Evolutionary conservation across 306 rosid genomes (phyloP).

Genomic region (Trifolium fragiferum): DNA sequence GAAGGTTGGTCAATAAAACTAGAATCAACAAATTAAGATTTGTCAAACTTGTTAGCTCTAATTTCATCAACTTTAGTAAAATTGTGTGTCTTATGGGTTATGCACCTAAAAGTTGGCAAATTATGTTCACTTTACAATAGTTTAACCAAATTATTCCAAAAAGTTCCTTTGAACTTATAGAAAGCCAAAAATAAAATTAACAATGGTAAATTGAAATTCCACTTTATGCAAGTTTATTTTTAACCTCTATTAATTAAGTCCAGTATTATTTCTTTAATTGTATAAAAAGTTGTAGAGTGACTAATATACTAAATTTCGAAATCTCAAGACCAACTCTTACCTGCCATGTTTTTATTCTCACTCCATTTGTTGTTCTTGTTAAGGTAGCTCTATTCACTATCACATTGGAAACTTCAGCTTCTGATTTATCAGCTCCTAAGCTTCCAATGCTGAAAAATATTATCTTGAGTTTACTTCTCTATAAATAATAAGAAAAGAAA

Average conservation of each 20-base stretch:
- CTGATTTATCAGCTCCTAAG: constrained; percentile 70
- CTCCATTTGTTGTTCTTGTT: constrained; percentile 76
- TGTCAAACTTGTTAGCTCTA: constrained; percentile 33
- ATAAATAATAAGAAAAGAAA: not conserved
- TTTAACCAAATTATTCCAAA: not conserved
- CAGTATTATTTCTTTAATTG: not conserved
- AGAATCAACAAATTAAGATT: constrained; percentile 13
- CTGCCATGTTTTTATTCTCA: constrained; percentile 96
- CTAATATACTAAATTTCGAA: constrained; percentile 4
- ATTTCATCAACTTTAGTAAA: constrained; percentile 21
- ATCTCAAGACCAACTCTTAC: constrained; percentile 47
- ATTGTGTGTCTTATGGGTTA: constrained; percentile 12
- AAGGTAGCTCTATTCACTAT: constrained; percentile 60
- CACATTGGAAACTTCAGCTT: constrained; percentile 74
- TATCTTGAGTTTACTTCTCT: not conserved
- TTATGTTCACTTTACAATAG: not conserved
- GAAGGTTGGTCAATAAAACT: constrained; percentile 30
- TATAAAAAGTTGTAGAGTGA: constrained; percentile 28
- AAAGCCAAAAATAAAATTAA: constrained; percentile 17
- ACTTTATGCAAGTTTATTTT: constrained; percentile 11
- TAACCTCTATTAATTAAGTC: not conserved
- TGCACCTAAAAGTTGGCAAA: constrained; percentile 33
- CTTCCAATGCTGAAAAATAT: constrained; percentile 74
- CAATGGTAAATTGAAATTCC: constrained; percentile 6
- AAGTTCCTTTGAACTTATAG: not conserved